phyloP scores from a whole-genome alignment of 2,329 filamentous ascomycete species.

The Colletotrichum gloeosporioides region DNA sequence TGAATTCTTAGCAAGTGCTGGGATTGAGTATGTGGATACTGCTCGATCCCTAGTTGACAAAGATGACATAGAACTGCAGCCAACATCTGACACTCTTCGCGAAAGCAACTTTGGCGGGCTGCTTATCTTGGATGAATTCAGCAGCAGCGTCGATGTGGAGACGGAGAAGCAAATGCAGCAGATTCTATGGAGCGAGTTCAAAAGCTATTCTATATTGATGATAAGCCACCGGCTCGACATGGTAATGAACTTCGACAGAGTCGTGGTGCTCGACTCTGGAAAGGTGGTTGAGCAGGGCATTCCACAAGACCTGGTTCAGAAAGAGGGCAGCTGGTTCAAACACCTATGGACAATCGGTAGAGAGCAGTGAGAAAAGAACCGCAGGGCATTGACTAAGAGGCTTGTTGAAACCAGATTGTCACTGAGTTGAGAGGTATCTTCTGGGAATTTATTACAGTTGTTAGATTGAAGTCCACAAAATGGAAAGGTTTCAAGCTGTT shows the following conservation, averaged over 20 bases:
- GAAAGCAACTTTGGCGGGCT: conserved; percentile 35
- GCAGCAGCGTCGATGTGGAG: conserved; percentile 35
- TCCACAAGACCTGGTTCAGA: not conserved
- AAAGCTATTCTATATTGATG: conserved; percentile 39
- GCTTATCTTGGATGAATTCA: conserved; percentile 37
- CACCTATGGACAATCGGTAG: not conserved
- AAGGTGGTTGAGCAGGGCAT: conserved; percentile 37
- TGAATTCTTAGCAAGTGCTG: not conserved
- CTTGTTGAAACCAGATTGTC: not conserved
- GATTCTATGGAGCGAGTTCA: conserved; percentile 25
- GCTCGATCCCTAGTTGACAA: not conserved
- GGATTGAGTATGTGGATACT: not conserved
- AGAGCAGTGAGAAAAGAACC: not conserved
- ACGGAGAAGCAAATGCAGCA: conserved; percentile 32
- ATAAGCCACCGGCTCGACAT: conserved; percentile 43
- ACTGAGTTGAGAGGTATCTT: not conserved
- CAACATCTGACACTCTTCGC: not conserved
- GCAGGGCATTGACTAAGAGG: not conserved
- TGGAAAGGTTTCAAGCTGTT: not conserved
- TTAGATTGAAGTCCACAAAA: not conserved
- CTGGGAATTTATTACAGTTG: not conserved
- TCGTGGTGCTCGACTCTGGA: conserved; percentile 49
- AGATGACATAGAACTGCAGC: not conserved
- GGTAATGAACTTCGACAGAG: conserved; percentile 50
- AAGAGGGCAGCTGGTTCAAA: not conserved